A percentile compares a stretch with the other conserved stretches of the same genome.
phyloP scores from a whole-genome alignment of 2,329 filamentous ascomycete genomes.

The Trichothecium sympodiale region DNA sequence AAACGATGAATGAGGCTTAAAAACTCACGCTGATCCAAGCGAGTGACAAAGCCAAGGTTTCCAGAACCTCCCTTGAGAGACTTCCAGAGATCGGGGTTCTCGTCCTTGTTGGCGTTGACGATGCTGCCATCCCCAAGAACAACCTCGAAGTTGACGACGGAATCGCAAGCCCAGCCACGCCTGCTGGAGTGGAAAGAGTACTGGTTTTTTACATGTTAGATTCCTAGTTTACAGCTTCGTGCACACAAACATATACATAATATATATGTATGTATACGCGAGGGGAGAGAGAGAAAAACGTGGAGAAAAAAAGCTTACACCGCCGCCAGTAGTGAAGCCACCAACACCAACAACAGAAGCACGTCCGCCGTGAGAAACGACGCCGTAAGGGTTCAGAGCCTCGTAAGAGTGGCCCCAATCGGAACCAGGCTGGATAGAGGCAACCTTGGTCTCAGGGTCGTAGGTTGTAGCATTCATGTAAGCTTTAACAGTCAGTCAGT shows the following conservation, averaged over 20 bases:
- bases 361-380: conserved; percentile 29
- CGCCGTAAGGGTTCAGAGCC: conserved; percentile 13
- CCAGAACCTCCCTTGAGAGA: conserved; percentile 38
- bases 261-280: too few species aligned
- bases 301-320: too few species aligned
- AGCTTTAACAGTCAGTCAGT: neutral
- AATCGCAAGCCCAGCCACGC: conserved; percentile 31
- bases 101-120: conserved; percentile 25
- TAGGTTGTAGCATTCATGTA: conserved; percentile 10
- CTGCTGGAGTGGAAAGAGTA: conserved; percentile 7
- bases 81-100: conserved; percentile 42
- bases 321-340: conserved; percentile 12
- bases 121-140: conserved; percentile 29
- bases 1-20: neutral
- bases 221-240: too few species aligned
- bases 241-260: too few species aligned
- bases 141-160: conserved; percentile 27
- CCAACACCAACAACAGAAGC: conserved; percentile 16
- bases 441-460: conserved; percentile 16
- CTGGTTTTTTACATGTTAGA: too few species aligned
- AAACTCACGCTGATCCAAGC: conserved; percentile 27
- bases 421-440: conserved; percentile 29
- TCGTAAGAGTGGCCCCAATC: conserved; percentile 21
- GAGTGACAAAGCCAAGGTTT: conserved; percentile 39
- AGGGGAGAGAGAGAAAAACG: neutral